A percentile compares a stretch with the other conserved stretches of the same genome.
Evolutionary conservation across 441 rosid genomes (phyloP).

Genomic region (Erodium texanum): DNA sequence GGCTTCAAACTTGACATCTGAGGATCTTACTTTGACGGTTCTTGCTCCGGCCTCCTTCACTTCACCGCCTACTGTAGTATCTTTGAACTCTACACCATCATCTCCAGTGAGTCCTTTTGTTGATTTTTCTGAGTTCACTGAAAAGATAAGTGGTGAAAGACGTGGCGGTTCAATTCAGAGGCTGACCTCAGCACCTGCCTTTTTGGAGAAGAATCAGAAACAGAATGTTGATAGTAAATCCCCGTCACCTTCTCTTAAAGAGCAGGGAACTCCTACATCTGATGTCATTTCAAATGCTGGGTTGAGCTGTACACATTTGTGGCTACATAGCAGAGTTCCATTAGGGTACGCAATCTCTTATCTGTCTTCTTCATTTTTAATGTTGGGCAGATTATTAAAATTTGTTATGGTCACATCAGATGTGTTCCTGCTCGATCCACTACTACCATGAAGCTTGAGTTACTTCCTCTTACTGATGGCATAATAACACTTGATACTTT

Average conservation of each 20-base stretch:
- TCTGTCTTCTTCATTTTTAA: slow-evolving; percentile 12
- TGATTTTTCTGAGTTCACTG: slow-evolving; percentile 49
- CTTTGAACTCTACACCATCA: slow-evolving; percentile 68
- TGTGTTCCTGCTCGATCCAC: slow-evolving; percentile 83
- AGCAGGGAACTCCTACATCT: slow-evolving; percentile 40
- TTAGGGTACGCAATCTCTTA: slow-evolving; percentile 55
- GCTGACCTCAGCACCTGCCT: slow-evolving; percentile 22
- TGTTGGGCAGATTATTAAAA: slow-evolving; percentile 17
- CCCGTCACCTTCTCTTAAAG: slow-evolving; percentile 29
- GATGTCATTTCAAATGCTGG: slow-evolving; percentile 64
- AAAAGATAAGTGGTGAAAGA: slow-evolving; percentile 32
- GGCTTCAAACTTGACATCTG: slow-evolving; percentile 88
- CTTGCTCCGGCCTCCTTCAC: slow-evolving; percentile 90
- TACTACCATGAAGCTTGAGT: slow-evolving; percentile 82
- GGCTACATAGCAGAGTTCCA: slow-evolving; percentile 99
- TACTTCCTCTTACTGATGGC: slow-evolving; percentile 95
- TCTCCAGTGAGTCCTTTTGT: slow-evolving; percentile 58
- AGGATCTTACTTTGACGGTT: slow-evolving; percentile 85
- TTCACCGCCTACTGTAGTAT: slow-evolving; percentile 79
- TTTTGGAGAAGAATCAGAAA: slow-evolving; percentile 24
- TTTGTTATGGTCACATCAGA: slow-evolving; percentile 31
- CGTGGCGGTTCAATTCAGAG: slow-evolving; percentile 25
- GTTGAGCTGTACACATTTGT: slow-evolving; percentile 75
- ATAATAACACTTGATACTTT: slow-evolving; percentile 82
- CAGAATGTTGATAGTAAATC: slow-evolving; percentile 31